These are phyloP conservation scores for Solanum megistacrolobum DNA, from an alignment of 257 asterid species.

Conservation along the genomic window DNA sequence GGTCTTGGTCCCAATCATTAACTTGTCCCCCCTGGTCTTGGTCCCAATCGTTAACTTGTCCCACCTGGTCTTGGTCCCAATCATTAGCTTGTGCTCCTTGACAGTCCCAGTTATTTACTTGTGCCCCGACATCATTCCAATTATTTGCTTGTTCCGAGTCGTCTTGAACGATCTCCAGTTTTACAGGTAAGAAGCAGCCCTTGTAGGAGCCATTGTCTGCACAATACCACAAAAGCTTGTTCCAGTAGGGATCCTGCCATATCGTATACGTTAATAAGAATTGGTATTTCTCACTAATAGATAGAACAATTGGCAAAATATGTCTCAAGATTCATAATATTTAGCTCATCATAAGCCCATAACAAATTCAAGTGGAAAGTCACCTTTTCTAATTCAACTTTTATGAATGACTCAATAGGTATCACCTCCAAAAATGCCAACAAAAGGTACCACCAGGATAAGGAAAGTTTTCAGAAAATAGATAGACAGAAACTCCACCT, in stretches of 20 bases:
- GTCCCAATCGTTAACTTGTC: background rate
- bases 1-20: background rate
- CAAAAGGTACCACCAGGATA: background rate
- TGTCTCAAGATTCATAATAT: background rate
- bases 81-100: background rate
- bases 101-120: background rate
- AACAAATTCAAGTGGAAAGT: background rate
- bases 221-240: conserved; percentile 80
- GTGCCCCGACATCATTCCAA: background rate
- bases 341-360: background rate
- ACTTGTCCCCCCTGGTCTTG: background rate
- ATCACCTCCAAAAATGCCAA: background rate
- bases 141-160: conserved; percentile 1
- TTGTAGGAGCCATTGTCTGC: conserved; percentile 59
- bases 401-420: background rate
- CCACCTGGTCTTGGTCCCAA: background rate
- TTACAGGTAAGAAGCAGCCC: conserved; percentile 83
- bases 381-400: background rate
- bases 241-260: conserved; percentile 76
- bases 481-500: background rate
- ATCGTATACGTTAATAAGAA: conserved; percentile 12
- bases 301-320: background rate
- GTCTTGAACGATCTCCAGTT: conserved; percentile 18
- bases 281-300: background rate
- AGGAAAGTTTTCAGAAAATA: background rate